Evolutionary conservation across 164 flowering plant species (phyloP).

Genomic region (Magnolia sinica): DNA sequence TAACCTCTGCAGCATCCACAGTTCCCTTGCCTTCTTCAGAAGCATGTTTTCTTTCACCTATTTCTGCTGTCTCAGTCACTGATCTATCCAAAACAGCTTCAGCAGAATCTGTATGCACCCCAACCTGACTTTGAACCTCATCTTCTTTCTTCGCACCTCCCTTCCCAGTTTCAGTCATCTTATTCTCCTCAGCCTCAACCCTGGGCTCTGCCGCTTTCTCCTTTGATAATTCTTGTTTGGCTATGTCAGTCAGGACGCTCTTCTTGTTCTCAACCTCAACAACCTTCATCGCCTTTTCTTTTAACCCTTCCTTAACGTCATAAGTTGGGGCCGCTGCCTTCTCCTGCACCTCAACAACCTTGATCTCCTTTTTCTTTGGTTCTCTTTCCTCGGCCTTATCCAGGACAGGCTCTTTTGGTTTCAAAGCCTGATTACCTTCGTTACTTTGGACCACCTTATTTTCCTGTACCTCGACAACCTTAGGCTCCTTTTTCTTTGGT

Average conservation of each 20-base stretch:
- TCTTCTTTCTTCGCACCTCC: neutral
- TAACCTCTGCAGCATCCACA: neutral
- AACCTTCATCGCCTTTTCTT: neutral
- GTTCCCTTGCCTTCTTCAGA: neutral
- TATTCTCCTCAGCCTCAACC: too few species aligned
- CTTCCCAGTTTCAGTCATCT: neutral
- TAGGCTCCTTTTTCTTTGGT: conserved; percentile 8
- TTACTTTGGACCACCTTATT: neutral
- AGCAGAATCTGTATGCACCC: neutral
- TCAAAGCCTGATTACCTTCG: neutral
- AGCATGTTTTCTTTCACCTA: neutral
- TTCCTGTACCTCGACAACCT: conserved; percentile 17
- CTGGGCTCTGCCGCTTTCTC: neutral
- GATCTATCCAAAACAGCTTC: neutral
- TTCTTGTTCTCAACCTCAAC: neutral
- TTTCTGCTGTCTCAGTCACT: neutral
- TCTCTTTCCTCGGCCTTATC: conserved; percentile 6
- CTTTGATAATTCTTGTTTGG: neutral
- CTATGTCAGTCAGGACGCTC: neutral
- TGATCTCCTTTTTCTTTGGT: conserved; percentile 4
- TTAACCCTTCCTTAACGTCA: neutral
- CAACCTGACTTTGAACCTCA: neutral
- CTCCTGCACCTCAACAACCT: conserved; percentile 16
- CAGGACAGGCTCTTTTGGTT: neutral
- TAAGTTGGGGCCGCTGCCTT: neutral